Evolutionary conservation across 345 rosid genomes (phyloP), one percentile per base, ranked within the genome.

Genomic region (Xanthoceras sorbifolium): DNA sequence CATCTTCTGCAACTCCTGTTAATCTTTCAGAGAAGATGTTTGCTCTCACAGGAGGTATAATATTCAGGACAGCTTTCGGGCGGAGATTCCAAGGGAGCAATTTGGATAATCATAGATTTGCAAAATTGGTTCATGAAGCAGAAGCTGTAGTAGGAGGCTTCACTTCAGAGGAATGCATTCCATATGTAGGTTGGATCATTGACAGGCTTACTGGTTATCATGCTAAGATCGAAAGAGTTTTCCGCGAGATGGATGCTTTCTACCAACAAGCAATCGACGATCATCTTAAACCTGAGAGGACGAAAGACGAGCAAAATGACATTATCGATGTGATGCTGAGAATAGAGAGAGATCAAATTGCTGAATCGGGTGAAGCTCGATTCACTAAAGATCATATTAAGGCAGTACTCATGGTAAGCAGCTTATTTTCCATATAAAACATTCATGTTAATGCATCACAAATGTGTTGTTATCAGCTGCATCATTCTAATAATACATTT

Each of bases 341-440:
- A 55, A 61, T 85, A 20, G 80, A 66, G 72, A 81, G 68, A 59
- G 85, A 83, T n/a, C 72, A 80, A 77, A 72, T 26, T 12, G 76
- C 73, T 23, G 74, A 76, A 63, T 60, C 66, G 22, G 76, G 71
- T 0, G 72, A 40, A 59, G 48, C 76, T 67, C 71, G 44, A 63
- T 79, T 84, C 76, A 79, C 86, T 0, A 75, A 82, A 23, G 80
- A 85, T 22, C 84, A 87, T 74, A 75, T 88, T 46, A 87, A 84
- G 82, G 92, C 85, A 74, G 42, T 87, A 20, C 85, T 89, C 64
- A 38, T 85, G 85, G 88, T 87, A 84, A 80, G 74, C 26, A 28
- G 10, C 2, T 9, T 7, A 42, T 40, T 42, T 42, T 1, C 46
- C 9, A 42, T 42, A 42, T 42, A 42, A 7, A 7, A 42, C 10